Evolutionary conservation across 768 basidiomycete species (phyloP).

Genomic region (Mycena leptocephala): DNA sequence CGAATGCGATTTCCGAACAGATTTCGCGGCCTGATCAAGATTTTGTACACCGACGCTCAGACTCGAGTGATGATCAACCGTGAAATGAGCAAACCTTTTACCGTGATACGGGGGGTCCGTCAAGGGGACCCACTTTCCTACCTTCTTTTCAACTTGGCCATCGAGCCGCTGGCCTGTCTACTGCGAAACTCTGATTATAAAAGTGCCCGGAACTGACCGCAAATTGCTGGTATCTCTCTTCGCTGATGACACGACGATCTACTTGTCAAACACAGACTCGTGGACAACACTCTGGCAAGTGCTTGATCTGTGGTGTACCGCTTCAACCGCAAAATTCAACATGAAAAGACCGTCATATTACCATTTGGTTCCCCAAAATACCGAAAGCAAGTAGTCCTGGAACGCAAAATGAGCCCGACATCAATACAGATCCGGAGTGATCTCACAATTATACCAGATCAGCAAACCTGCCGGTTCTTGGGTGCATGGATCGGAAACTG

Average conservation of each 20-base stretch:
- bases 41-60: not conserved
- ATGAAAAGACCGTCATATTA: not conserved
- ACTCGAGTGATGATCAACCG: constrained; percentile 20
- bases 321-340: not conserved
- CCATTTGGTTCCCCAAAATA: not conserved
- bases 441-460: not conserved
- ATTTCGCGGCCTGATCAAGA: not conserved
- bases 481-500: not conserved
- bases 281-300: not conserved
- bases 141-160: constrained; percentile 2
- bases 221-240: constrained; percentile 41
- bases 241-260: constrained; percentile 45
- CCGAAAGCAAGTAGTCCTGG: not conserved
- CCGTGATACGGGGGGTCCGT: not conserved
- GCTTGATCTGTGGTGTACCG: not conserved
- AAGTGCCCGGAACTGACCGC: constrained; percentile 22
- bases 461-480: not conserved
- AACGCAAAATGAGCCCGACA: not conserved
- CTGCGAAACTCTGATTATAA: constrained; percentile 34
- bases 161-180: not conserved
- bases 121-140: constrained; percentile 21
- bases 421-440: not conserved
- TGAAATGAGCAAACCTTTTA: constrained; percentile 10
- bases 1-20: not conserved
- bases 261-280: constrained; percentile 12